These are phyloP conservation scores for Eucalyptus guilfoylei DNA, from an alignment of 345 rosid species.

Conservation along the genomic window DNA sequence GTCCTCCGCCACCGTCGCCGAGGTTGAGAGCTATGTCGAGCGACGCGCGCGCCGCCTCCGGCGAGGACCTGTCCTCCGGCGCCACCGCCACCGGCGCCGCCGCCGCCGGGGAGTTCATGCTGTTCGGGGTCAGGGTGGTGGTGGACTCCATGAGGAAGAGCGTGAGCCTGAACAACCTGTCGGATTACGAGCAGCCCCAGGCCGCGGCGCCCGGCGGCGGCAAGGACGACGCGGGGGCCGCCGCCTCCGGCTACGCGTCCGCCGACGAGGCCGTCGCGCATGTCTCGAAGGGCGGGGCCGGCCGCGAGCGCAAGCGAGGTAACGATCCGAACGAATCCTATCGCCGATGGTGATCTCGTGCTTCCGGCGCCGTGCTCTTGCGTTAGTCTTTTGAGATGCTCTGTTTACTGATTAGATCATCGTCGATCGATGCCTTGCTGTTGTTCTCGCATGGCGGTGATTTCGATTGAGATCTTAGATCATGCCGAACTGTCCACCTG, in stretches of 20 bases:
- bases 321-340: neutral
- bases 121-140: conserved; percentile 9
- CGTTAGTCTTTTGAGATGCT: neutral
- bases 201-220: neutral
- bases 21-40: neutral
- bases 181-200: conserved; percentile 4
- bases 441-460: neutral
- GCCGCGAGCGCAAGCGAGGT: conserved; percentile 9
- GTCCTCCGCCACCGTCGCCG: neutral
- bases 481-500: neutral
- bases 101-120: neutral
- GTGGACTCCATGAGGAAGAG: conserved; percentile 10
- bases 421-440: neutral
- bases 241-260: neutral
- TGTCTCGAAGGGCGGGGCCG: neutral
- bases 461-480: neutral
- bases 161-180: conserved; percentile 4
- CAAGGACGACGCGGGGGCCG: neutral
- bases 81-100: neutral
- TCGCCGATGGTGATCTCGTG: neutral
- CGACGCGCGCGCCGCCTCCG: neutral
- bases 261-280: neutral
- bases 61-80: neutral
- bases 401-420: neutral
- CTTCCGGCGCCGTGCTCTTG: neutral